Evolutionary conservation across 75 land plant species (phyloP), one percentile per base, ranked within the genome.

Genomic region (Cunninghamia lanceolata): DNA sequence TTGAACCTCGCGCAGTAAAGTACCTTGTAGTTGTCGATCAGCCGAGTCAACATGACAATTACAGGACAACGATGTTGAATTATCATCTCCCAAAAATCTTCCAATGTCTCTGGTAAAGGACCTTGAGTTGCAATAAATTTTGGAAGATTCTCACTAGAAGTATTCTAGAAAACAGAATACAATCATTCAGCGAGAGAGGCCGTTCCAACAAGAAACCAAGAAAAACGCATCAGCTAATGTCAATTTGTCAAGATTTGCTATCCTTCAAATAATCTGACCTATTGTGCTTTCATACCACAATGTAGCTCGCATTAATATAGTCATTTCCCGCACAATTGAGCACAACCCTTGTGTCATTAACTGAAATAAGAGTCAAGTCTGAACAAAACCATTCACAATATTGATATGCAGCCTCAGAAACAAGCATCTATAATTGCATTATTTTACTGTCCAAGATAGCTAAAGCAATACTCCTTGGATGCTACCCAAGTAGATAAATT

Each of bases 41-140:
- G 54, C 66, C 89, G 87, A 52, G 99, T 97, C 46, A 97, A 93
- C 99, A 97, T 97, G 50, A 97, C 84, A 87, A 97, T 92, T 5
- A 89, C 93, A 70, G 98, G 96, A 85, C 98, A 96, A 14, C 78
- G 92, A 84, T 93, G 86, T 86, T 97, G 95, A 32, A 96, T 78
- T 8, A 96, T 89, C 99, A 97, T 97, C 84, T 95, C 93, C 99
- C 99, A 97, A 75, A 97, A 92, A 79, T 97, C 99, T 53, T 91
- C 93, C 71, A 82, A 88, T 17, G 99, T 97, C 82, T 90, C 82
- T 34, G 91, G 94, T 32, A 97, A 88, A 47, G 99, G 99, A 82
- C 98, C 98, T 89, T 97, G 99, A 15, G 99, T 96, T 19, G 98
- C 96, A 54, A 97, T 97, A 90, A 94, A 97, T 87, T 80, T 88